Percentiles rank a stretch among this genome's conserved stretches.
Conservation (phyloP, 75 land plant genomes). For the Pinus tabuliformis region DNA sequence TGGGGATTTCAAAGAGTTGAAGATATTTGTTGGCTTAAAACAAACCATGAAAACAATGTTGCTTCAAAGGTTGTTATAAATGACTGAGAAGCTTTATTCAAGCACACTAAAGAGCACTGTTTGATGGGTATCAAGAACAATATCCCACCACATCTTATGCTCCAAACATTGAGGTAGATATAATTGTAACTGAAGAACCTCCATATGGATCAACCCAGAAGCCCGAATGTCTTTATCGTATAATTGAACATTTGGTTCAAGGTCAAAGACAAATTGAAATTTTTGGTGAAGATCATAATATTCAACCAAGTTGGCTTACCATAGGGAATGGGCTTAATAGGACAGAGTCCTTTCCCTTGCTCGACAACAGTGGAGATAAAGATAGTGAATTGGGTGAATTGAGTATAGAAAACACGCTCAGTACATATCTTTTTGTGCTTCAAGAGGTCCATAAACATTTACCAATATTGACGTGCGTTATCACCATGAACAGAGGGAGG, state of each 20-base stretch:
- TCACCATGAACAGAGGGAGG: background rate
- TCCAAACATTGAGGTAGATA: background rate
- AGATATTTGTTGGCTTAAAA: background rate
- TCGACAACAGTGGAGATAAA: too few relatives aligned
- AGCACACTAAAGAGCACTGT: slow-evolving; percentile 2
- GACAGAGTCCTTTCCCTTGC: too few relatives aligned
- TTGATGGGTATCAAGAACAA: background rate
- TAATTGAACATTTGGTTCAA: slow-evolving; percentile 4
- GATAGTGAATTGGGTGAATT: too few relatives aligned
- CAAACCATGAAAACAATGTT: background rate
- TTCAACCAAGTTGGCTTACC: too few relatives aligned
- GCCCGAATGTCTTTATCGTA: background rate
- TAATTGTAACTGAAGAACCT: slow-evolving; percentile 1
- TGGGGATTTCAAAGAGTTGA: too few relatives aligned
- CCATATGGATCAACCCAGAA: slow-evolving; percentile 5
- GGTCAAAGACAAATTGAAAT: background rate
- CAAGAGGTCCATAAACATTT: too few relatives aligned
- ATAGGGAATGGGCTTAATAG: too few relatives aligned
- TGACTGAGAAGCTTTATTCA: background rate
- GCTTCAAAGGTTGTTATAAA: background rate
- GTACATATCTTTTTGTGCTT: too few relatives aligned
- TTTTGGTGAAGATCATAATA: too few relatives aligned
- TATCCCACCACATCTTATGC: background rate
- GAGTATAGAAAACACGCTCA: too few relatives aligned
- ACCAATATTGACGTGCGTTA: background rate